phyloP scores from a whole-genome alignment of 768 basidiomycete species.

The Auricularia heimuer region DNA sequence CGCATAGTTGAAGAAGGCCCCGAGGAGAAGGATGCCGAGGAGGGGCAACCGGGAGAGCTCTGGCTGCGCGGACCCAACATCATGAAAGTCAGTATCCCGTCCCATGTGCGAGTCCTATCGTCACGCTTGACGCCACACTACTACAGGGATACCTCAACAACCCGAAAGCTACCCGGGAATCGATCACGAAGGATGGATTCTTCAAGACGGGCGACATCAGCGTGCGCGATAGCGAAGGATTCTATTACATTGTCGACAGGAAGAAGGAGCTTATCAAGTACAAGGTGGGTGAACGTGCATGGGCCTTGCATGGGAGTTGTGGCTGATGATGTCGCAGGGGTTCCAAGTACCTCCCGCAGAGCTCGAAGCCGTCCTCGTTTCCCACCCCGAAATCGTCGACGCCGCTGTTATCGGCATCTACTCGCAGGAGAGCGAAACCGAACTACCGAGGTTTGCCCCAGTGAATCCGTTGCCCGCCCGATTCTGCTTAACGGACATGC shows the following conservation, averaged over 20 bases:
- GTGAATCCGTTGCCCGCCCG: background rate
- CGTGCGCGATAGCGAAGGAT: slow-evolving; percentile 55
- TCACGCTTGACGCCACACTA: too few relatives aligned
- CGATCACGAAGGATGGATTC: slow-evolving; percentile 69
- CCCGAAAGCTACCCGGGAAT: slow-evolving; percentile 50
- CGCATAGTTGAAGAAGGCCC: slow-evolving; percentile 56
- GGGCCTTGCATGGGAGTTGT: too few relatives aligned
- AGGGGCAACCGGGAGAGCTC: slow-evolving; percentile 63
- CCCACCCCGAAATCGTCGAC: slow-evolving; percentile 69
- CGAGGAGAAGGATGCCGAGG: slow-evolving; percentile 35
- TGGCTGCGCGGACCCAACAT: slow-evolving; percentile 72
- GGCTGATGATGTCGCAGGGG: slow-evolving; percentile 32
- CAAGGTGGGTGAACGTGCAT: slow-evolving; percentile 29
- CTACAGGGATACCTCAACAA: slow-evolving; percentile 65
- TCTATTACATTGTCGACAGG: slow-evolving; percentile 64
- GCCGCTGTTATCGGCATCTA: slow-evolving; percentile 75
- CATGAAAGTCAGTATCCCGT: slow-evolving; percentile 50
- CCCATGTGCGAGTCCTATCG: background rate
- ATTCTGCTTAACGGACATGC: background rate
- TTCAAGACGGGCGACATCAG: slow-evolving; percentile 86
- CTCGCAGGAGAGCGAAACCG: slow-evolving; percentile 59
- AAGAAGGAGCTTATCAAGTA: slow-evolving; percentile 56
- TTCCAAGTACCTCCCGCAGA: slow-evolving; percentile 78
- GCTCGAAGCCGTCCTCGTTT: slow-evolving; percentile 64
- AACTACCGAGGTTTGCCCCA: slow-evolving; percentile 55